Base-by-base conservation (phyloP, 2,329 filamentous ascomycete species). In the Helotiales sp. region DNA sequence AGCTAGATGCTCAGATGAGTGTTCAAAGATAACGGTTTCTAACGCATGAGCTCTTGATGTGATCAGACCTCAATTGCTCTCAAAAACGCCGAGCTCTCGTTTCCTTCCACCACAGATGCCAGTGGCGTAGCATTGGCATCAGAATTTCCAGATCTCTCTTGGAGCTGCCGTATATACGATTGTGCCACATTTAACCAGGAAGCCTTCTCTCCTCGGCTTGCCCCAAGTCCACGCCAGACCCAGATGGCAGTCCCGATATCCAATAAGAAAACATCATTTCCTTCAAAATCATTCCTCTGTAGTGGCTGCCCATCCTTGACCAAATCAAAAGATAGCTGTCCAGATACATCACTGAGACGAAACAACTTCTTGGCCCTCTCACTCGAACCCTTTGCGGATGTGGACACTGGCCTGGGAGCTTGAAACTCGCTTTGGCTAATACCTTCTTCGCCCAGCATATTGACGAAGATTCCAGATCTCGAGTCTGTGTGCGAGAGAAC, bases 151-250 rank as follows among this genome's bases (percentile, higher is more conserved):
- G 62, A 63, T 32, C 34, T 40, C 7, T 63, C 62, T 49, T 70
- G 67, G 17, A 58, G 84, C 76, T 71, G 82, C 77, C 7, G 80
- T 76, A 24, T 75, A 70, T 89, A 89, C 5, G 80, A 79, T 78
- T 89, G 84, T n/a, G 85, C 84, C 4, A 88, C 82, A 66, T 81
- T 82, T 54, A 89, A 77, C 89, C 89, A 91, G 75, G 81, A 80
- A 5, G 85, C 82, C 76, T 83, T 89, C 78, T 91, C 89, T 1
- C 77, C 78, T 37, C 78, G 78, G 75, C 88, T 91, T 8, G 89
- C 87, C 0, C 80, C 79, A 1, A 78, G 77, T 0, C 89, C 89
- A 73, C 89, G 83, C 89, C 89, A 91, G 1, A 91, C 86, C 88
- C 88, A 91, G 37, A 91, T 80, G 7, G 79, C 79, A 60, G 76